These are phyloP conservation scores for Plasmodium fragile DNA, from an alignment of 169 alveolate species.

Conservation along the genomic window DNA sequence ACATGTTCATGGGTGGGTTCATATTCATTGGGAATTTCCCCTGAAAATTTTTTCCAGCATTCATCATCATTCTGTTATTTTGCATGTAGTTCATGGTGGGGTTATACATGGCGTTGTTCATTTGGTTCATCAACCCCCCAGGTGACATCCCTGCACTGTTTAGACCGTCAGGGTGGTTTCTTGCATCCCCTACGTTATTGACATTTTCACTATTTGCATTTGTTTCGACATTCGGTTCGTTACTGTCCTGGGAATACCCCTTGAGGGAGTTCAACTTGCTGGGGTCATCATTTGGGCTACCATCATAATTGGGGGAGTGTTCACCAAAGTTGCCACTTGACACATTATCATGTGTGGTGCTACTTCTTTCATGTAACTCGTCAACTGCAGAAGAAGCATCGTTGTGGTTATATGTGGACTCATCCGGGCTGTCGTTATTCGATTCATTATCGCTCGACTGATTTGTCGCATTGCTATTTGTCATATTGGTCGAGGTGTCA, in stretches of 20 bases:
- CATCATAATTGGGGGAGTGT: background rate
- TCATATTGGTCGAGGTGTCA: conserved; percentile 9
- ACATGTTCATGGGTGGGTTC: conserved; percentile 39
- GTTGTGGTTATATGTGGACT: background rate
- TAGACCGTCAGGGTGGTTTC: background rate
- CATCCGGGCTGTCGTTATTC: background rate
- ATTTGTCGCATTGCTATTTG: background rate
- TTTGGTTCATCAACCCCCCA: background rate
- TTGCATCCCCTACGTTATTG: background rate
- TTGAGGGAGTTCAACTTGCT: background rate
- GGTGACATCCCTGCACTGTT: background rate
- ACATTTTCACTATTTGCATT: background rate
- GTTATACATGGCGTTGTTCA: background rate
- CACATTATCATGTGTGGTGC: background rate
- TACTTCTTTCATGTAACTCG: background rate
- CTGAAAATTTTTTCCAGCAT: conserved; percentile 7
- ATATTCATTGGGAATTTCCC: conserved; percentile 39
- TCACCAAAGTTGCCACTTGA: background rate
- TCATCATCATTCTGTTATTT: background rate
- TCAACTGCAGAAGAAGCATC: background rate
- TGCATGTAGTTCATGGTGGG: conserved; percentile 32
- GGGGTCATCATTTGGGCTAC: background rate
- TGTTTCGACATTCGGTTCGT: background rate
- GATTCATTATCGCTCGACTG: background rate
- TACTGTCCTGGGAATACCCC: background rate